These are phyloP conservation scores for Backusella parvicylindrica DNA, from an alignment of 192 early-diverging fungal species.

Conservation along the genomic window DNA sequence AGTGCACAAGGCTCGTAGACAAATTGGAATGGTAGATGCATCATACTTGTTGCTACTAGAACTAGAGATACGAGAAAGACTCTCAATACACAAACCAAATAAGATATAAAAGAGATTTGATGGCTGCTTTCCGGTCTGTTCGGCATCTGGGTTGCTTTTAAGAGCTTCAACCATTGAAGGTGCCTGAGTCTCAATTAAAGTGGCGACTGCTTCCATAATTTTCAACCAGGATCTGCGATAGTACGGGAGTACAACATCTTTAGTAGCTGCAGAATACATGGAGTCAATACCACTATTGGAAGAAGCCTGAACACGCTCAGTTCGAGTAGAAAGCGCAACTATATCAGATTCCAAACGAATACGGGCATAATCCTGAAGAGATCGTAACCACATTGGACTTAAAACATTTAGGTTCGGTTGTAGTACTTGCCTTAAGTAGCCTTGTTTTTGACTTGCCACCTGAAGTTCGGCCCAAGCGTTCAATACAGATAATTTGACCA, in stretches of 20 bases:
- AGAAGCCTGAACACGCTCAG: slow-evolving; percentile 34
- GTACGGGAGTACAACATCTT: slow-evolving; percentile 63
- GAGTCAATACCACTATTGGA: slow-evolving; percentile 47
- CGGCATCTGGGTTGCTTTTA: slow-evolving; percentile 21
- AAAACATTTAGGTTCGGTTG: slow-evolving; percentile 52
- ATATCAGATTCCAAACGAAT: slow-evolving; percentile 63
- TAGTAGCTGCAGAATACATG: slow-evolving; percentile 61
- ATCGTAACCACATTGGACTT: slow-evolving; percentile 58
- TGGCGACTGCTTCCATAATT: slow-evolving; percentile 54
- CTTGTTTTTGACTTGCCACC: slow-evolving; percentile 57
- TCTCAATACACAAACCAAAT: slow-evolving; percentile 70
- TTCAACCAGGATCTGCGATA: slow-evolving; percentile 57
- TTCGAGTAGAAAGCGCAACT: slow-evolving; percentile 27
- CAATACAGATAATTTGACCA: slow-evolving; percentile 73
- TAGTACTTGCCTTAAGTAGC: slow-evolving; percentile 59
- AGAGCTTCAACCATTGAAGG: slow-evolving; percentile 44
- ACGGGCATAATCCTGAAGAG: slow-evolving; percentile 62
- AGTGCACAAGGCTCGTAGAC: slow-evolving; percentile 49
- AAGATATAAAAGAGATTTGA: slow-evolving; percentile 58
- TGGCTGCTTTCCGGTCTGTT: slow-evolving; percentile 12
- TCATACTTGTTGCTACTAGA: slow-evolving; percentile 32
- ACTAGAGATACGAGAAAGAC: slow-evolving; percentile 39
- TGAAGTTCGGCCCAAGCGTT: slow-evolving; percentile 82
- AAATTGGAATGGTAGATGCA: slow-evolving; percentile 42
- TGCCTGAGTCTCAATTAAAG: slow-evolving; percentile 44